Conservation (phyloP, 2,329 filamentous ascomycete genomes). For the Trichophyton rubrum region DNA sequence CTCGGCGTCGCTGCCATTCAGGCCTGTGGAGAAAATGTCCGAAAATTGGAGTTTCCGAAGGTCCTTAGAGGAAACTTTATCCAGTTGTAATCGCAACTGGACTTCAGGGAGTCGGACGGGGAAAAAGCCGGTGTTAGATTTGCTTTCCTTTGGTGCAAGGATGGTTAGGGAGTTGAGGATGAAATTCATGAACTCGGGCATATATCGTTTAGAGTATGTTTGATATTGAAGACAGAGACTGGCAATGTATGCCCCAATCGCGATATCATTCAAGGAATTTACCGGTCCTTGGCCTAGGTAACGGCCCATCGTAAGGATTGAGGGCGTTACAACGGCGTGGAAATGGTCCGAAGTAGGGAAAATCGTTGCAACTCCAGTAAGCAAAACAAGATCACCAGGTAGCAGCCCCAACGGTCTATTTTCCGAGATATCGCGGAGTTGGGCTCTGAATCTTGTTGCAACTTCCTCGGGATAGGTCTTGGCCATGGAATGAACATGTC, state of each 20-base stretch:
- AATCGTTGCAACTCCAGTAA: slow-evolving; percentile 70
- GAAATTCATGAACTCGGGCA: slow-evolving; percentile 81
- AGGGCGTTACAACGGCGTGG: slow-evolving; percentile 84
- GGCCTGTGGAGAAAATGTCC: slow-evolving; percentile 38
- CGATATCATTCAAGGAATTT: slow-evolving; percentile 51
- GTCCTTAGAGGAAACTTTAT: slow-evolving; percentile 27
- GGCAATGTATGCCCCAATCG: slow-evolving; percentile 64
- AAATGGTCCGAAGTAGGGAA: slow-evolving; percentile 97
- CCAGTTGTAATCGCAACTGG: slow-evolving; percentile 12
- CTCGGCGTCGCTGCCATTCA: slow-evolving; percentile 20
- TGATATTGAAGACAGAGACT: slow-evolving; percentile 76
- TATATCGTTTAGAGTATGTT: slow-evolving; percentile 66
- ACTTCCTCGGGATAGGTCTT: slow-evolving; percentile 73
- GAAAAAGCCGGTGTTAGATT: slow-evolving; percentile 42
- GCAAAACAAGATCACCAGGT: slow-evolving; percentile 64
- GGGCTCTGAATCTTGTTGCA: slow-evolving; percentile 61
- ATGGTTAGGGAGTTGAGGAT: slow-evolving; percentile 59
- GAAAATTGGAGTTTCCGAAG: slow-evolving; percentile 46
- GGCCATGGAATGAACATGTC: slow-evolving; percentile 84
- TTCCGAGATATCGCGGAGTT: slow-evolving; percentile 47
- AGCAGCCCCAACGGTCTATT: slow-evolving; percentile 40
- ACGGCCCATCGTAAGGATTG: slow-evolving; percentile 69
- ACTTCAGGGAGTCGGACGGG: slow-evolving; percentile 47
- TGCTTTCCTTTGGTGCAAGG: slow-evolving; percentile 46
- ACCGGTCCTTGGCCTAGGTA: slow-evolving; percentile 71